Conservation (phyloP, 192 early-diverging fungal genomes). For the Thoreauomyces humboldtii region DNA sequence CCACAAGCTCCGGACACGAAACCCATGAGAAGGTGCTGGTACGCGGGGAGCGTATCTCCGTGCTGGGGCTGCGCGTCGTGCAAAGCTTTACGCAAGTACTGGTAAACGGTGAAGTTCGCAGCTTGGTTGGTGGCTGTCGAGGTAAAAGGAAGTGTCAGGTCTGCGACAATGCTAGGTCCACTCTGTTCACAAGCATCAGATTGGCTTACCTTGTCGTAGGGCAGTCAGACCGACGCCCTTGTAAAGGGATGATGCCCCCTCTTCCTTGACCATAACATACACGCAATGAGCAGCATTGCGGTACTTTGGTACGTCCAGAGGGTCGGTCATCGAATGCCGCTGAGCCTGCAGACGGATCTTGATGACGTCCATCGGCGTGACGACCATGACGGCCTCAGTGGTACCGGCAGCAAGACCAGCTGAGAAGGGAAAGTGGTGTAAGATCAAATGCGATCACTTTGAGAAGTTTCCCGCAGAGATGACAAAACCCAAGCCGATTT, state of each 20-base stretch:
- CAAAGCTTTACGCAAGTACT: constrained; percentile 81
- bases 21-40: constrained; percentile 87
- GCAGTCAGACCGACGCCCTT: constrained; percentile 94
- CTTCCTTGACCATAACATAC: constrained; percentile 88
- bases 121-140: constrained; percentile 98
- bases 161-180: too few relatives aligned
- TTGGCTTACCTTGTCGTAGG: constrained; percentile 74
- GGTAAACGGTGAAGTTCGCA: constrained; percentile 97
- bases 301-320: constrained; percentile 95
- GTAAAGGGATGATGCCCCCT: constrained; percentile 83
- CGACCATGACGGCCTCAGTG: constrained; percentile 91
- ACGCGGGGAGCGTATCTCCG: constrained; percentile 70
- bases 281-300: constrained; percentile 89
- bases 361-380: constrained; percentile 98
- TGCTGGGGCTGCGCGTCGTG: constrained; percentile 60
- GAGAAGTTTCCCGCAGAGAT: too few relatives aligned
- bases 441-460: too few relatives aligned
- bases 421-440: too few relatives aligned
- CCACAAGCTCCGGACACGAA: constrained; percentile 78
- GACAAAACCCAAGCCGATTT: too few relatives aligned
- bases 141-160: background rate
- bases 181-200: too few relatives aligned
- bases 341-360: constrained; percentile 98
- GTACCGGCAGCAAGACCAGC: constrained; percentile 90
- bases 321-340: constrained; percentile 93